Conservation (phyloP, 73 alveolate species). For the Paramecium primaurelia region DNA sequence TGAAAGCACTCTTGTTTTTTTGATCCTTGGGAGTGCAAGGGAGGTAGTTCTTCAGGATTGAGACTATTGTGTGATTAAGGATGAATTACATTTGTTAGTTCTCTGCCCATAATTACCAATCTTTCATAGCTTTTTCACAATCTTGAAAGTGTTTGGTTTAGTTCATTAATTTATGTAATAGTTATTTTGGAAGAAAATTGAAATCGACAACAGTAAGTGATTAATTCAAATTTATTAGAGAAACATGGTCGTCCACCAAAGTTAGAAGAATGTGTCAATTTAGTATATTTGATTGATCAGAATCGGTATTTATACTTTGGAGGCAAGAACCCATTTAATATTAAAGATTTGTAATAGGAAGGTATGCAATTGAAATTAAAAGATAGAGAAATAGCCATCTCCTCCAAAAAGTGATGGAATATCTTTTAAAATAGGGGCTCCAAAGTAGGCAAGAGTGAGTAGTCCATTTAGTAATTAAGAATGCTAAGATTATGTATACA, state of each 20-base stretch:
- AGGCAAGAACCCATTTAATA: conserved; percentile 36
- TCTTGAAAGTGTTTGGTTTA: not conserved
- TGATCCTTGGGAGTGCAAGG: not conserved
- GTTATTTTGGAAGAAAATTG: conserved; percentile 47
- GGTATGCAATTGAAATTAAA: not conserved
- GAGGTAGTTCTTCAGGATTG: not conserved
- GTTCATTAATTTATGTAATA: conserved; percentile 26
- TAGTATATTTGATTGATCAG: conserved; percentile 46
- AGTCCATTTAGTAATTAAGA: conserved; percentile 50
- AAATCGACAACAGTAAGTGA: conserved; percentile 30
- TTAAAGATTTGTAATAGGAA: conserved; percentile 24
- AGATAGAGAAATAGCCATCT: conserved; percentile 37
- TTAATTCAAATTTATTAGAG: conserved; percentile 7
- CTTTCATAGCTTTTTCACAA: not conserved
- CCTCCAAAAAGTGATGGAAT: conserved; percentile 53
- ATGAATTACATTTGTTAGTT: not conserved
- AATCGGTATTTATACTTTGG: conserved; percentile 53
- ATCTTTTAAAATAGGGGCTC: conserved; percentile 45
- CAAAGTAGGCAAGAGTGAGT: not conserved
- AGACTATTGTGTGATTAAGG: not conserved
- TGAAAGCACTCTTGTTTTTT: not conserved
- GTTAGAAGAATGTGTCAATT: conserved; percentile 54
- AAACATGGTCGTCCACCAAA: conserved; percentile 53
- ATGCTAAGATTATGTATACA: conserved; percentile 32
- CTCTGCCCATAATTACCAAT: conserved; percentile 1